These are phyloP conservation scores for Erysimum pusillum DNA, from an alignment of 441 rosid species.

Conservation along the genomic window DNA sequence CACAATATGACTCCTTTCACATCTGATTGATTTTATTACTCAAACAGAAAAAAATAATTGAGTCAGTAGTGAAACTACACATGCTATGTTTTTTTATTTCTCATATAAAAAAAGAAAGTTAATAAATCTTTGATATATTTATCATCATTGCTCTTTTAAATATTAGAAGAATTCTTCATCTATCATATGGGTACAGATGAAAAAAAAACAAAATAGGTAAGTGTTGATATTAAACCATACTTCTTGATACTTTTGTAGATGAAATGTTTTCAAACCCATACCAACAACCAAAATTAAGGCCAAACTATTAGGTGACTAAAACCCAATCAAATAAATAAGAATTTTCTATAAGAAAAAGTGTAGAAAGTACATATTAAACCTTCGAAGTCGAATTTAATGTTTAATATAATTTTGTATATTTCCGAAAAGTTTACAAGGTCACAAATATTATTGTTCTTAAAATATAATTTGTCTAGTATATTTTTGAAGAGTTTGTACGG, in stretches of 20 bases:
- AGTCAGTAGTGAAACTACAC: not conserved
- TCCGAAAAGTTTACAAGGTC: no score
- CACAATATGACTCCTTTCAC: constrained; percentile 35
- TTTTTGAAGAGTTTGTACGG: no score
- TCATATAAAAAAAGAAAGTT: not conserved
- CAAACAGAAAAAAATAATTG: constrained; percentile 4
- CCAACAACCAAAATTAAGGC: not conserved
- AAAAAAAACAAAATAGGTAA: no score
- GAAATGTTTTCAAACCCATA: not conserved
- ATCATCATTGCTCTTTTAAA: not conserved
- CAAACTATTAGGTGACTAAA: not conserved
- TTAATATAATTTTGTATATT: no score
- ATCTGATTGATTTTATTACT: constrained; percentile 28
- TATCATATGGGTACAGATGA: not conserved
- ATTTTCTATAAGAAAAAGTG: no score
- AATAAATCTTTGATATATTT: not conserved
- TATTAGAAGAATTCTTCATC: not conserved
- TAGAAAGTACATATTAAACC: no score
- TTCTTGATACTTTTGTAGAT: not conserved
- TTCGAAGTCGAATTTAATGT: no score
- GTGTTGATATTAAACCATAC: not conserved
- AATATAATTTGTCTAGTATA: no score
- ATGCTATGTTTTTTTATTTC: not conserved
- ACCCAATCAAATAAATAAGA: no score
- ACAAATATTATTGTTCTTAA: no score